These are phyloP conservation scores for Lanmaoa rubissima DNA, from an alignment of 768 basidiomycete species.

Conservation along the genomic window DNA sequence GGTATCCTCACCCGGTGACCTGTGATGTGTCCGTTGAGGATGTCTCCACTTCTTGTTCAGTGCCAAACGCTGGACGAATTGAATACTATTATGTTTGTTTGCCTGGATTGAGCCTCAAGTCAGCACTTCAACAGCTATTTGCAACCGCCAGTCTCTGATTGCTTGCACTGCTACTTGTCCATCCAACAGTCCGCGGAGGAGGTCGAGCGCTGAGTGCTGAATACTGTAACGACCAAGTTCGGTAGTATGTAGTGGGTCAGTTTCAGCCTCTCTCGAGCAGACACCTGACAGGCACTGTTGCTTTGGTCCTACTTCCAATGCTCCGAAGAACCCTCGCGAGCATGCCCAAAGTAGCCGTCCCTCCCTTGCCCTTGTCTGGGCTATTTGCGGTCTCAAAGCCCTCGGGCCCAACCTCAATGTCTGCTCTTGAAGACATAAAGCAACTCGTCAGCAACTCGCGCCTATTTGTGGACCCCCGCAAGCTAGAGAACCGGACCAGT, in stretches of 20 bases:
- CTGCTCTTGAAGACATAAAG: constrained; percentile 82
- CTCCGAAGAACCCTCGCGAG: background rate
- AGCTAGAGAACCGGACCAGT: constrained; percentile 51
- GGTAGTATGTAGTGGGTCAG: background rate
- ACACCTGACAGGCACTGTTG: background rate
- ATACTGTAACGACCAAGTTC: background rate
- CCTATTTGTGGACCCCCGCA: constrained; percentile 66
- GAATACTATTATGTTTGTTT: no score
- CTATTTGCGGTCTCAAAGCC: constrained; percentile 91
- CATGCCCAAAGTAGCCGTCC: constrained; percentile 66
- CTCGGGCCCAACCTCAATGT: constrained; percentile 91
- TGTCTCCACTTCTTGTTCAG: background rate
- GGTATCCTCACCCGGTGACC: background rate
- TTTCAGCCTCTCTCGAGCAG: background rate
- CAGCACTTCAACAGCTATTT: background rate
- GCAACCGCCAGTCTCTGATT: background rate
- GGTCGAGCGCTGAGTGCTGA: background rate
- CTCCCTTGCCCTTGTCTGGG: constrained; percentile 65
- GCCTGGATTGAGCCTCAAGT: background rate
- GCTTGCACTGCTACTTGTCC: background rate
- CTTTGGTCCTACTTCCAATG: background rate
- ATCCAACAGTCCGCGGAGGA: background rate
- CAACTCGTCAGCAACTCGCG: constrained; percentile 71
- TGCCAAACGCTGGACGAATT: background rate
- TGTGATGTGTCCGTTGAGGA: background rate